Conservation (phyloP, 164 flowering plant genomes). For the Platanus orientalis region DNA sequence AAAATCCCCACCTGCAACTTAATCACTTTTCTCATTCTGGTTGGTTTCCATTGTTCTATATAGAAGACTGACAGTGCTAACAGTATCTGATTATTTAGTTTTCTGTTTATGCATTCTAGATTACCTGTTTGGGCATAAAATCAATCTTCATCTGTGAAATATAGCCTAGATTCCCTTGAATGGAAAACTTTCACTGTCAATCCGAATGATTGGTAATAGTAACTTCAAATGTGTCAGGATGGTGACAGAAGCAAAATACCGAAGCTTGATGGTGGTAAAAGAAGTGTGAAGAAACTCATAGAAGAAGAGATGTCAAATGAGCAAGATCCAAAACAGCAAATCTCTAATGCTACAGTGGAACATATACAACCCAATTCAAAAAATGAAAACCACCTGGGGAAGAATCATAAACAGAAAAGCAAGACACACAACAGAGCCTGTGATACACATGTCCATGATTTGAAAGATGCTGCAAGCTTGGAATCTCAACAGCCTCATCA, state of each 20-base stretch:
- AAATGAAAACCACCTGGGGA: slow-evolving; percentile 18
- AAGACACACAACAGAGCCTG: slow-evolving; percentile 28
- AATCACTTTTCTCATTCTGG: no score
- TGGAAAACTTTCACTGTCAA: no score
- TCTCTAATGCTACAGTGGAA: slow-evolving; percentile 20
- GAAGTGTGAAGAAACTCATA: slow-evolving; percentile 76
- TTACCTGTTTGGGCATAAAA: no score
- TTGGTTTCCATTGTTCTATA: no score
- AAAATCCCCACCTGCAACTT: no score
- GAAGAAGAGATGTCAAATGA: slow-evolving; percentile 70
- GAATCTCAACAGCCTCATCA: slow-evolving; percentile 16
- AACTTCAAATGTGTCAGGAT: slow-evolving; percentile 32
- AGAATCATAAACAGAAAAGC: slow-evolving; percentile 27
- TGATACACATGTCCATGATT: slow-evolving; percentile 29
- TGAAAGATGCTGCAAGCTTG: slow-evolving; percentile 22
- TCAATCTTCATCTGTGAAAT: no score
- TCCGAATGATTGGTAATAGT: background rate
- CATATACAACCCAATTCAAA: slow-evolving; percentile 20
- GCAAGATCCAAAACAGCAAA: slow-evolving; percentile 29
- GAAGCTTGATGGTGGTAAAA: slow-evolving; percentile 27
- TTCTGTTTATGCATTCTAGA: no score
- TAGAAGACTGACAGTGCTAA: no score
- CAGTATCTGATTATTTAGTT: no score
- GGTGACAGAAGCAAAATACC: slow-evolving; percentile 25
- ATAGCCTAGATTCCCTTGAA: no score